Percentiles rank a stretch among this genome's conserved stretches.
These are phyloP conservation scores for Suhomyces chickasaworum DNA, from an alignment of 1,139 yeast species.

Conservation along the genomic window DNA sequence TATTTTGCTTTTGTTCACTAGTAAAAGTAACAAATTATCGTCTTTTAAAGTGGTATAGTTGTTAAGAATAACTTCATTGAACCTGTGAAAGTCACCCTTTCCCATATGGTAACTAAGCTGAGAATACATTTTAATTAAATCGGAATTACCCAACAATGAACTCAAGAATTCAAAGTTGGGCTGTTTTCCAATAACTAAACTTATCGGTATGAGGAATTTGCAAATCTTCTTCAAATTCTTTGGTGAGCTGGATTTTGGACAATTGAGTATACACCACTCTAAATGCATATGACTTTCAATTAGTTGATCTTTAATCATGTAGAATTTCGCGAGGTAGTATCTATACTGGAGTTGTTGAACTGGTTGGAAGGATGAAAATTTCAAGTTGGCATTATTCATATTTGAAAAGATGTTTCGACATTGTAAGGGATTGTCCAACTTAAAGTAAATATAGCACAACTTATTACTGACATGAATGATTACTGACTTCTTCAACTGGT, in stretches of 20 bases:
- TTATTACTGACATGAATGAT: slow-evolving; percentile 58
- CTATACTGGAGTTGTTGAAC: slow-evolving; percentile 66
- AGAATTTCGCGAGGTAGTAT: slow-evolving; percentile 66
- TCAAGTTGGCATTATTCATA: slow-evolving; percentile 60
- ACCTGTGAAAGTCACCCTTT: slow-evolving; percentile 43
- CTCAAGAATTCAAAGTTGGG: slow-evolving; percentile 39
- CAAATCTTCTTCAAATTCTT: slow-evolving; percentile 38
- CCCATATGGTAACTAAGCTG: slow-evolving; percentile 36
- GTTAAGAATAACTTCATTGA: slow-evolving; percentile 29
- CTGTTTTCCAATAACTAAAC: slow-evolving; percentile 53
- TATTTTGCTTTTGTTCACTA: slow-evolving; percentile 44
- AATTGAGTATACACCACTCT: slow-evolving; percentile 57
- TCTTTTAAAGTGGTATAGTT: slow-evolving; percentile 41
- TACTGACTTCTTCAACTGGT: slow-evolving; percentile 50
- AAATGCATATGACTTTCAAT: slow-evolving; percentile 60
- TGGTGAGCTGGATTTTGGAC: slow-evolving; percentile 28
- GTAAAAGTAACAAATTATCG: slow-evolving; percentile 36
- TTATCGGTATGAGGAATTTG: slow-evolving; percentile 57
- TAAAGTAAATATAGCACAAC: slow-evolving; percentile 65
- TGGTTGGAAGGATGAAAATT: slow-evolving; percentile 45
- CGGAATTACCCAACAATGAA: slow-evolving; percentile 20
- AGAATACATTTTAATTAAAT: slow-evolving; percentile 33
- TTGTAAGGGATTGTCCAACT: slow-evolving; percentile 61
- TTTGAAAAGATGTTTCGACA: slow-evolving; percentile 79
- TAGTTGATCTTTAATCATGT: slow-evolving; percentile 61